Base-by-base conservation (phyloP, 495 filamentous ascomycete species). In the Aspergillus bertholletiae region DNA sequence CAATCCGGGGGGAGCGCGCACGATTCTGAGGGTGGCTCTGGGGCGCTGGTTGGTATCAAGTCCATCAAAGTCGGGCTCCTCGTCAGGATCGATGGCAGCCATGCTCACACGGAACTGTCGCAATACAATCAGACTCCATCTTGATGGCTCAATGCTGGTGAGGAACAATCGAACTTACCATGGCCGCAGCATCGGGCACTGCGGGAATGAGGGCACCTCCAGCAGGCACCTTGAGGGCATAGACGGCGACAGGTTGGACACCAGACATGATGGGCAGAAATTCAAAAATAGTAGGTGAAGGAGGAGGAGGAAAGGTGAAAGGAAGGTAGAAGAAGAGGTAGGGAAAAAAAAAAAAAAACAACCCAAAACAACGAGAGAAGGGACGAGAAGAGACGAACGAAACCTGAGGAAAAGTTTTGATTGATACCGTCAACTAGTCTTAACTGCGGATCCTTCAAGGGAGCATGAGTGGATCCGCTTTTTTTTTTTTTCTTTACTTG, bases 71-170 rank as follows among this genome's bases (percentile, higher is more conserved):
- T 88, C 83, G 35, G 88, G 84, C 44, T 75, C 78, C 57, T 88
- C 88, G 62, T 83, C 88, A 30, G 94, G 94, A 69, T 99, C 92
- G 63, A 99, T 86, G 62, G 94, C 94, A 62, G 95, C 94, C 94
- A 99, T 99, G 64, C 90, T 97, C 60, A 99, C 87, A 63, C 89
- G 92, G 76, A 96, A 91, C 92, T 96, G 53, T 35, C 47, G 24
- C 26, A 1, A 17, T 35, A 35, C 45, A 41, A 34, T 40, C 22
- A 34, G 54, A 43, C 2, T 43, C 22, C 18, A 43, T 46, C 35
- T 22, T 49, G 17, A 20, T 17, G 11, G n/a, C 6, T 15, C 11
- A 20, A n/a, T 24, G 17, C 23, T 18, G 6, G 7, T 0, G 8
- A 24, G 13, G 27, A 13, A 41, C 12, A 8, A 37, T 26, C 34